Evolutionary conservation across 345 rosid genomes (phyloP), one percentile per base, ranked within the genome.

Genomic region (Pistacia atlantica): DNA sequence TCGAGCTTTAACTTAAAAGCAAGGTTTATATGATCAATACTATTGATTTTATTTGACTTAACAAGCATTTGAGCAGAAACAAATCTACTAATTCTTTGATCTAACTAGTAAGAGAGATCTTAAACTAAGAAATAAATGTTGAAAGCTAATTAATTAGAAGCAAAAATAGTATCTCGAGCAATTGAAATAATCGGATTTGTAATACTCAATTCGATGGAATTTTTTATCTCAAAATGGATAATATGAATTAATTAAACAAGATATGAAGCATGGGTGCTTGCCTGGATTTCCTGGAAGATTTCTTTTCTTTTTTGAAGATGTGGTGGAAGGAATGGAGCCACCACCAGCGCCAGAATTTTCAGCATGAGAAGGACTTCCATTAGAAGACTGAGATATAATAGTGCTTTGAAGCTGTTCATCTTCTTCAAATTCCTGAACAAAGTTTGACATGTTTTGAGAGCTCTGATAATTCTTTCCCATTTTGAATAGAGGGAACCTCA

Each of bases 241-340:
- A 31, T 4, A 17, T 33, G 67, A 46, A 10, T 42, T 38, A 7
- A 42, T 49, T 49, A 4, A 28, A 57, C 74, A 35, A 12, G 64
- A 45, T 46, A 46, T 20, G 56, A 54, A 46, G 57, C 1, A 51
- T 2, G 25, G 37, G 17, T 20, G 68, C 86, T 81, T 83, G 86
- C 93, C 91, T 75, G 89, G 91, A 75, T 87, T 84, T 9, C 90
- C 91, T 0, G 93, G 90, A 76, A 87, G 88, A 80, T 82, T 89
- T 76, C 89, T 80, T 75, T 86, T 89, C 82, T 79, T 87, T 76
- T 80, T 87, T 11, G 76, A 81, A 54, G 72, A 61, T 3, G 80
- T 65, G 7, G 69, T 45, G 75, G 80, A 63, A 11, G 75, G 80
- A 79, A 79, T 55, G 11, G 88, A 77, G 20, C 72, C 81, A 58